phyloP scores from a whole-genome alignment of 768 basidiomycete species.

The Pilatotrama ljubarskyi region DNA sequence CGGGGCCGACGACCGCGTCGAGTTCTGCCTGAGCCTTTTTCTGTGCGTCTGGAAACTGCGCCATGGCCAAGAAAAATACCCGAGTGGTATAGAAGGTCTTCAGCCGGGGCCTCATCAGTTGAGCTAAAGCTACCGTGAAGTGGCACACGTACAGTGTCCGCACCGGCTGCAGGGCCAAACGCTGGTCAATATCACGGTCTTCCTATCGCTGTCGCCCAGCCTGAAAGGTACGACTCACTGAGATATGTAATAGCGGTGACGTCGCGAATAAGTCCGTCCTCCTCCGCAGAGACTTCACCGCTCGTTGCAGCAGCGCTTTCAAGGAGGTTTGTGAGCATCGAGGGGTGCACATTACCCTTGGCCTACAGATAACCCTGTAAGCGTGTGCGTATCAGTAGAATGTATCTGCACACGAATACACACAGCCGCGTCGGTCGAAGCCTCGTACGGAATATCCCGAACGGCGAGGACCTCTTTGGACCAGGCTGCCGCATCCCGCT shows the following conservation, averaged over 20 bases:
- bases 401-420: neutral
- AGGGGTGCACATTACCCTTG: neutral
- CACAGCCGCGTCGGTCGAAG: neutral
- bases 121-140: too few relatives aligned
- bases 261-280: slow-evolving; percentile 7
- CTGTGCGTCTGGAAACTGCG: slow-evolving; percentile 25
- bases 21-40: slow-evolving; percentile 29
- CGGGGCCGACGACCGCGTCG: slow-evolving; percentile 28
- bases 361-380: too few relatives aligned
- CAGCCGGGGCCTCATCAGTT: too few relatives aligned
- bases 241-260: slow-evolving; percentile 9
- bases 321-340: neutral
- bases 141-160: slow-evolving; percentile 10
- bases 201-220: too few relatives aligned
- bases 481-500: slow-evolving; percentile 17
- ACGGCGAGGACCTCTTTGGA: neutral
- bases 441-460: neutral
- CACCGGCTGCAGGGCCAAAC: slow-evolving; percentile 15
- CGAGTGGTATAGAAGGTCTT: slow-evolving; percentile 23
- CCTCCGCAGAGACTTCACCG: neutral
- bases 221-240: neutral
- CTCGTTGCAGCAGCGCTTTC: neutral
- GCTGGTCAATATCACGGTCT: too few relatives aligned
- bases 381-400: neutral
- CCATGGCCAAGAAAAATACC: slow-evolving; percentile 32